Percentiles rank a stretch among this genome's conserved stretches.
Conservation (phyloP, 148 eudicot genomes). For the Talinum fruticosum region DNA sequence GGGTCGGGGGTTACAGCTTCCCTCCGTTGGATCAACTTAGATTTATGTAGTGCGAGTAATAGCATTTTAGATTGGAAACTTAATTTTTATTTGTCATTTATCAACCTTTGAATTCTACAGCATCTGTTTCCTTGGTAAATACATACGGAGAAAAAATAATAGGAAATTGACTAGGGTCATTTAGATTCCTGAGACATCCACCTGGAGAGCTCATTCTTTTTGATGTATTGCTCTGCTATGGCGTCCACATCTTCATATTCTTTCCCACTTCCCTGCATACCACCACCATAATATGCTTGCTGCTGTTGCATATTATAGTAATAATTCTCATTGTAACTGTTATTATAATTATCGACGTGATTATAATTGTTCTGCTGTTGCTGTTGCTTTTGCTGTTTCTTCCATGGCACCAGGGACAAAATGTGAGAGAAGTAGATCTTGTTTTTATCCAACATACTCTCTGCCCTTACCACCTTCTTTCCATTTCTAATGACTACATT, state of each 20-base stretch:
- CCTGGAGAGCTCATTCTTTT: neutral
- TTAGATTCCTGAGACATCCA: neutral
- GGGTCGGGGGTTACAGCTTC: too few species aligned
- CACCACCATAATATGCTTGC: neutral
- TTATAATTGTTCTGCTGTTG: neutral
- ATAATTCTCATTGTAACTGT: neutral
- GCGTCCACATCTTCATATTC: constrained; percentile 11
- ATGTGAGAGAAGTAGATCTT: neutral
- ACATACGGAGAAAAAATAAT: neutral
- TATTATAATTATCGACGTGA: too few species aligned
- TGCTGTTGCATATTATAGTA: neutral
- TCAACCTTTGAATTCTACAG: too few species aligned
- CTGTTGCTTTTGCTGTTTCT: neutral
- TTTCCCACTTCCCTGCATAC: neutral
- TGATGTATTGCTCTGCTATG: constrained; percentile 13
- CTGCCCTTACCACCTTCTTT: neutral
- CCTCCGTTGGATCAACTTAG: too few species aligned
- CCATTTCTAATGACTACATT: neutral
- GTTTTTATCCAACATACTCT: neutral
- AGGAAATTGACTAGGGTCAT: neutral
- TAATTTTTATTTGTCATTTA: too few species aligned
- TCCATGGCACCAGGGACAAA: neutral
- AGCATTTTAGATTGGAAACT: too few species aligned
- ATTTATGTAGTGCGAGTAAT: too few species aligned
- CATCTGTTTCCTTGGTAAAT: neutral